phyloP scores from a whole-genome alignment of 2,329 filamentous ascomycete species.

The Alternaria alternata region DNA sequence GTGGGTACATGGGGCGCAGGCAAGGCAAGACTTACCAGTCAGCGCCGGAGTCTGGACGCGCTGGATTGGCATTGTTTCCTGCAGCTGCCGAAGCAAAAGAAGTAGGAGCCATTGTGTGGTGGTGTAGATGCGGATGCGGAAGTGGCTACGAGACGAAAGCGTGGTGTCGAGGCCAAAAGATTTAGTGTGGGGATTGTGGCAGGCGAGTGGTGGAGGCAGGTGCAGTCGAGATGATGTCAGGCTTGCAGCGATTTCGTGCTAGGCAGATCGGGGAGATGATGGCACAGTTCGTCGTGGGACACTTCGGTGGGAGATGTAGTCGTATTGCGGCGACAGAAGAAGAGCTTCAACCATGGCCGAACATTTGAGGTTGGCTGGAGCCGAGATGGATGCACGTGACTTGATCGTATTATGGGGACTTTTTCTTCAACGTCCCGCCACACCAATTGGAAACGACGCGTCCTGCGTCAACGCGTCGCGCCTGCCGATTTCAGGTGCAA shows the following conservation, averaged over 20 bases:
- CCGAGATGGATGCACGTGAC: conserved; percentile 22
- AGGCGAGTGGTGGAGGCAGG: conserved; percentile 33
- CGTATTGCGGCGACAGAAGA: conserved; percentile 30
- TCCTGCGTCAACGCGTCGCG: conserved; percentile 18
- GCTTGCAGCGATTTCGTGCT: conserved; percentile 30
- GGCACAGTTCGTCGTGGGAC: conserved; percentile 19
- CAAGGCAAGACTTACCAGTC: conserved; percentile 56
- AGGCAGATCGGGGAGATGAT: conserved; percentile 16
- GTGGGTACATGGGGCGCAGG: conserved; percentile 14
- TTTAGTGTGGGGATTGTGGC: conserved; percentile 36
- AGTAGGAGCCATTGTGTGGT: conserved; percentile 55
- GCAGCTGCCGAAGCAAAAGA: conserved; percentile 62
- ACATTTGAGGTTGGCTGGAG: conserved; percentile 30
- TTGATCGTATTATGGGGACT: conserved; percentile 3
- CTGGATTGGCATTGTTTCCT: conserved; percentile 52
- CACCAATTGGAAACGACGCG: background rate
- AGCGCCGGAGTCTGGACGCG: conserved; percentile 54
- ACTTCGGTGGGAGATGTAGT: conserved; percentile 18
- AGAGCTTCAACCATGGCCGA: conserved; percentile 19
- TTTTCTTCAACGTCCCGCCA: conserved; percentile 12
- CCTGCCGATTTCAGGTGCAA: background rate
- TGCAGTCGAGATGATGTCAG: conserved; percentile 31
- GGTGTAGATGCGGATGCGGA: conserved; percentile 20
- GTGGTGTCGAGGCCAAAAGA: conserved; percentile 36
- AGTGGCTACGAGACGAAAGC: conserved; percentile 30